These are phyloP conservation scores for Henckelia pumila DNA, from an alignment of 257 asterid species.

Conservation along the genomic window DNA sequence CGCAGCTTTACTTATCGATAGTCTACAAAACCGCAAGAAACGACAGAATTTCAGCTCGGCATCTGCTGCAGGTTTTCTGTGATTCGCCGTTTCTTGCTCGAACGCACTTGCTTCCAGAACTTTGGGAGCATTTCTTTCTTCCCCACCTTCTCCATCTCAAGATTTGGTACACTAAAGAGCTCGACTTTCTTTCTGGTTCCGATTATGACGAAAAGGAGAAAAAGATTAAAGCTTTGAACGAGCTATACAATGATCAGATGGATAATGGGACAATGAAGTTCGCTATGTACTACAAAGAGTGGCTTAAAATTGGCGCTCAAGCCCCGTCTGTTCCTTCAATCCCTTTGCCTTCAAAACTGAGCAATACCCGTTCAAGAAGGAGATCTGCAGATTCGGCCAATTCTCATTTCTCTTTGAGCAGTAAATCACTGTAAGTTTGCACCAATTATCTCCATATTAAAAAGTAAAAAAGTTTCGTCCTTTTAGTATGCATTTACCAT, in stretches of 20 bases:
- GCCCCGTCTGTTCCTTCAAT: slow-evolving; percentile 67
- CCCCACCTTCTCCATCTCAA: slow-evolving; percentile 86
- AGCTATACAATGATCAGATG: slow-evolving; percentile 49
- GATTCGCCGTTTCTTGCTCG: slow-evolving; percentile 66
- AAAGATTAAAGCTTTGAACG: slow-evolving; percentile 42
- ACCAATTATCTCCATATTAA: neutral
- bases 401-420: slow-evolving; percentile 35
- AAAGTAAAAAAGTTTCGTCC: neutral
- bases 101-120: slow-evolving; percentile 62
- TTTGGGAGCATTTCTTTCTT: slow-evolving; percentile 83
- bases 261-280: slow-evolving; percentile 62
- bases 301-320: slow-evolving; percentile 72
- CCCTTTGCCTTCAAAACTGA: slow-evolving; percentile 50
- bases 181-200: slow-evolving; percentile 38
- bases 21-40: slow-evolving; percentile 53
- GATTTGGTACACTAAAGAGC: slow-evolving; percentile 67
- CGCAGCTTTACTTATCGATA: slow-evolving; percentile 64
- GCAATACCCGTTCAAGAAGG: slow-evolving; percentile 45
- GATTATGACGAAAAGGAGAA: slow-evolving; percentile 34
- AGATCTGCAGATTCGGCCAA: slow-evolving; percentile 47
- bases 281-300: slow-evolving; percentile 65
- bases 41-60: slow-evolving; percentile 56
- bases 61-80: slow-evolving; percentile 54
- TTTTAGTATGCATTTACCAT: neutral
- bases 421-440: slow-evolving; percentile 60